A percentile compares a stretch with the other conserved stretches of the same genome.
Conservation (phyloP, 2,329 filamentous ascomycete species). For the Hawksworthiomyces lignivorus region DNA sequence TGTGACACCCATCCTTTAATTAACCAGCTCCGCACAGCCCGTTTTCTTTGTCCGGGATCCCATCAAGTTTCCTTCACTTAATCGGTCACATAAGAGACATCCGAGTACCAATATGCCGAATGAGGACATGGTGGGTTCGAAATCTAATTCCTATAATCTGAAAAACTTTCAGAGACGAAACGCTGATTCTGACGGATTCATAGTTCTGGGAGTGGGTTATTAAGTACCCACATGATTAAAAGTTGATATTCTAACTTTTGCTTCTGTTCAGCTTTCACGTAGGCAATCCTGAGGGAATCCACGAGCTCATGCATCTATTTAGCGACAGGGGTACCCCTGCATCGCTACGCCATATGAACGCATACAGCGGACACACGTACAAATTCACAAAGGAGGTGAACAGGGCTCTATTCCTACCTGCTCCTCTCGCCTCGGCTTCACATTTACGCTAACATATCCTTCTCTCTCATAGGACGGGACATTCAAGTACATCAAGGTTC, state of each 20-base stretch:
- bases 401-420: too few species aligned
- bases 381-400: conserved; percentile 29
- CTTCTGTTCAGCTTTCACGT: conserved; percentile 22
- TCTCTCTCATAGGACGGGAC: conserved; percentile 8
- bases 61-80: conserved; percentile 39
- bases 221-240: background rate
- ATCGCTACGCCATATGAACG: conserved; percentile 37
- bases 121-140: conserved; percentile 37
- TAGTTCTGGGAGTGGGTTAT: conserved; percentile 26
- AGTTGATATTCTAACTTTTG: background rate
- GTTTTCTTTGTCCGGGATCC: conserved; percentile 41
- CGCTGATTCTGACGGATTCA: background rate
- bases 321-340: conserved; percentile 39
- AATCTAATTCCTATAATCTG: too few species aligned
- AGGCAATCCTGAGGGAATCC: conserved; percentile 40
- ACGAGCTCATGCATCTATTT: conserved; percentile 45
- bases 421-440: background rate
- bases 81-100: conserved; percentile 36
- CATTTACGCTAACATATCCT: background rate
- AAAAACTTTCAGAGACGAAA: too few species aligned
- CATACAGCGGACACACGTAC: conserved; percentile 41
- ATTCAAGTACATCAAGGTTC: conserved; percentile 12
- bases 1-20: background rate
- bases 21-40: conserved; percentile 30
- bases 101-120: conserved; percentile 34